Conservation (phyloP, 441 rosid genomes). For the Rhodomyrtus psidioides region DNA sequence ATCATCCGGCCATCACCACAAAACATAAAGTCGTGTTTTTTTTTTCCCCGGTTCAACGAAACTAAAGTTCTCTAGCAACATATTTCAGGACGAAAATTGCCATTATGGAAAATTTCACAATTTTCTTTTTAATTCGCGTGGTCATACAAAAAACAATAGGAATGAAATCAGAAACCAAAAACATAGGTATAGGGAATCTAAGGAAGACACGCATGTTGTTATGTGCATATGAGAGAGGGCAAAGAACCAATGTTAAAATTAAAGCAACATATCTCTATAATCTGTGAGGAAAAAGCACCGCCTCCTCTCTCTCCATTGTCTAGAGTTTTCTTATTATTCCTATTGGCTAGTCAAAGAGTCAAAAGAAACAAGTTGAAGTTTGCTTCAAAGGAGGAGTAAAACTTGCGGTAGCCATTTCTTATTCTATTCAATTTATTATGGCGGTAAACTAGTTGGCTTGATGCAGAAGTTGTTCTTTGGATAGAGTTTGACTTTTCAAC, state of each 20-base stretch:
- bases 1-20: conserved; percentile 59
- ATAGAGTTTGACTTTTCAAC: no score
- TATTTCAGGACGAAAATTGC: background rate
- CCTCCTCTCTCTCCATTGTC: no score
- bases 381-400: no score
- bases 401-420: no score
- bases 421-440: no score
- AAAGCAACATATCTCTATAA: background rate
- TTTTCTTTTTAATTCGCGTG: background rate
- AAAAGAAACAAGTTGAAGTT: no score
- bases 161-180: background rate
- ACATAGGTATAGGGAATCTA: background rate
- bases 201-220: background rate
- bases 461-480: no score
- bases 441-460: no score
- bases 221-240: background rate
- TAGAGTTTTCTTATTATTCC: no score
- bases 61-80: background rate
- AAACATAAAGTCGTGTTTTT: background rate
- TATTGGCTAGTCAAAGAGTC: no score
- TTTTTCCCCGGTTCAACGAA: background rate
- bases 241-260: background rate
- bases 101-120: background rate
- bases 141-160: background rate
- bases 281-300: no score